Conservation (phyloP, 2,329 filamentous ascomycete genomes). For the Pyrenophora tritici-repentis region DNA sequence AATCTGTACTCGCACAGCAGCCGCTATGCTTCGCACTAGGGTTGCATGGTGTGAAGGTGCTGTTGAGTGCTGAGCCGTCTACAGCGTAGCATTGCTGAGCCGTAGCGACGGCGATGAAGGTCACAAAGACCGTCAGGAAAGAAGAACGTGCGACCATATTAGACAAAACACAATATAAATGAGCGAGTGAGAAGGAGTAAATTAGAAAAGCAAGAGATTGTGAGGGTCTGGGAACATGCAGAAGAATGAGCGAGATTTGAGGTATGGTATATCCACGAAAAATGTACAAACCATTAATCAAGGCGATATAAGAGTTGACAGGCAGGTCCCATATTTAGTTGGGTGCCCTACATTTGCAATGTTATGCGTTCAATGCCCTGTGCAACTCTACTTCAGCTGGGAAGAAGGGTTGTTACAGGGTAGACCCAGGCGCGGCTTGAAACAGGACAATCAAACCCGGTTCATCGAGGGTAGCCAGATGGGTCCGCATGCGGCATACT, state of each 20-base stretch:
- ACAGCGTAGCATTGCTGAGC: constrained; percentile 39
- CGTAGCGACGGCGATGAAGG: constrained; percentile 18
- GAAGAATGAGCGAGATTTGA: not conserved
- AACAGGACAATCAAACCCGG: constrained; percentile 34
- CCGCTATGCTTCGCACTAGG: constrained; percentile 36
- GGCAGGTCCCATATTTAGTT: constrained; percentile 22
- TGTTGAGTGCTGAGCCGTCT: constrained; percentile 35
- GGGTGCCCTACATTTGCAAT: constrained; percentile 24
- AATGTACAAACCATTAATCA: constrained; percentile 13
- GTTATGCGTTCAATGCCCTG: constrained; percentile 30
- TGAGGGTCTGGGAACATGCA: not conserved
- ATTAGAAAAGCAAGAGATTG: constrained; percentile 1
- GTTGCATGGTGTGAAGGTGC: constrained; percentile 38
- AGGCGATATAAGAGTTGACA: constrained; percentile 15
- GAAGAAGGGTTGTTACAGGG: constrained; percentile 21
- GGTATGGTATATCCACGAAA: constrained; percentile 5
- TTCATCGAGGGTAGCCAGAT: constrained; percentile 13
- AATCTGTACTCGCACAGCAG: constrained; percentile 42
- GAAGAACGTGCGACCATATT: constrained; percentile 24
- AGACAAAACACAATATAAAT: constrained; percentile 16
- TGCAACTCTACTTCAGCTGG: constrained; percentile 25
- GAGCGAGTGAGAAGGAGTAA: constrained; percentile 7
- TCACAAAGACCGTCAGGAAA: constrained; percentile 20
- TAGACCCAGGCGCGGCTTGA: constrained; percentile 27
- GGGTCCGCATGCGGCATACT: constrained; percentile 24